Base-by-base conservation (phyloP, 257 asterid species). In the Solanum phureja region DNA sequence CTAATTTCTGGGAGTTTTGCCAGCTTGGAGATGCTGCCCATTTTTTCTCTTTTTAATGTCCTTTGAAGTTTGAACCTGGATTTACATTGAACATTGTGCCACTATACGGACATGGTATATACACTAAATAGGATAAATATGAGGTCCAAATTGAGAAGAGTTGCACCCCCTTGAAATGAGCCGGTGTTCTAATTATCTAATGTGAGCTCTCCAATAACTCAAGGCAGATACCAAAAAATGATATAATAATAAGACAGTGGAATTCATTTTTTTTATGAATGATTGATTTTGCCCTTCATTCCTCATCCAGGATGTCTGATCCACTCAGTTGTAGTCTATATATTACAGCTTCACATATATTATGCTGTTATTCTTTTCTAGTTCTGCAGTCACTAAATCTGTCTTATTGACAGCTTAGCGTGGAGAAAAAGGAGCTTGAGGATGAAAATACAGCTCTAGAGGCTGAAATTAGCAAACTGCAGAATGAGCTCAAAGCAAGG, bases 391-490 rank as follows among this genome's bases (percentile, higher is more conserved):
- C 18, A 74, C 66, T 44, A 44, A 79, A 7, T 21, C 56, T 40
- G 29, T 6, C 6, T 8, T 66, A 8, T 23, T 88, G 27, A 37
- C 91, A 94, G 98, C 90, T 94, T 23, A 88, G 88, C 14, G 16
- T 84, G 46, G 98, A 93, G 91, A 94, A 85, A 42, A 87, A 84
- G 33, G 98, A 93, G 91, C 92, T 93, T 11, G 88, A 83, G 85
- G 96, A 94, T 34, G 95, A 94, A 58, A 94, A 82, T 34, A 72
- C 86, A 44, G 90, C 90, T 77, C 82, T 94, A 66, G 93, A 66
- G 83, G 87, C 90, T 60, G 92, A 94, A 86, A 92, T 94, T 8
- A 42, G 89, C 46, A 83, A 91, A 72, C 93, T 94, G 77, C 89
- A 89, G 83, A 81, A 88, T 8, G 90, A 92, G 88, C 44, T 93